phyloP scores from a whole-genome alignment of 768 basidiomycete species.

The Trametes maxima region DNA sequence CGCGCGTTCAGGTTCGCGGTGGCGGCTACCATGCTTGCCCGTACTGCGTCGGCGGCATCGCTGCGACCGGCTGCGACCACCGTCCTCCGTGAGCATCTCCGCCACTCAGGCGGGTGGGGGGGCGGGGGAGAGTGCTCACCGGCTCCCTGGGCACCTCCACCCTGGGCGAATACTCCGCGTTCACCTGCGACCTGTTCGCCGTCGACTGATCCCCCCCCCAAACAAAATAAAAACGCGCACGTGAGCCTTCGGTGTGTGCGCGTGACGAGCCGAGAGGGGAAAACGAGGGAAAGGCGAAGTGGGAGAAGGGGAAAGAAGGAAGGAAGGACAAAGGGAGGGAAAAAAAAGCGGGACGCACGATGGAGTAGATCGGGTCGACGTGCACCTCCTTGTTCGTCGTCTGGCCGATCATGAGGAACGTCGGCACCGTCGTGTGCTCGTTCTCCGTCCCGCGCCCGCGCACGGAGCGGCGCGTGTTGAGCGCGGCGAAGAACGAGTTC shows the following conservation, averaged over 20 bases:
- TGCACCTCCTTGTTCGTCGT: constrained; percentile 25
- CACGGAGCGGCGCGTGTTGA: constrained; percentile 61
- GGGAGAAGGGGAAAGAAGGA: too few species aligned
- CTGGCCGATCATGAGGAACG: constrained; percentile 35
- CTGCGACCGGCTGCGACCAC: constrained; percentile 1
- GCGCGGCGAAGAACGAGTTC: constrained; percentile 66
- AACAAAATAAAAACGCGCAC: too few species aligned
- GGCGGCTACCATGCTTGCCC: constrained; percentile 8
- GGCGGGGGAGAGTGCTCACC: background rate
- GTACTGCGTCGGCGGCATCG: constrained; percentile 12
- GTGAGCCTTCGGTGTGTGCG: too few species aligned
- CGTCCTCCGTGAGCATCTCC: background rate
- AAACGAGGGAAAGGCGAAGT: too few species aligned
- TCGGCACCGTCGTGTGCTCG: constrained; percentile 30
- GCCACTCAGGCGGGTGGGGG: background rate
- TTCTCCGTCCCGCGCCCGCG: constrained; percentile 58
- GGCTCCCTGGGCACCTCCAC: constrained; percentile 17
- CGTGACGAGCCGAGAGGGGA: too few species aligned
- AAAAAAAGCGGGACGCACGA: constrained; percentile 5
- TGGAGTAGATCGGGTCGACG: constrained; percentile 13
- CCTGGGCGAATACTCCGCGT: constrained; percentile 9
- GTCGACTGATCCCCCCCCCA: too few species aligned
- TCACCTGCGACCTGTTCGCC: background rate
- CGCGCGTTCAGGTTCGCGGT: background rate
- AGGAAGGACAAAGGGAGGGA: too few species aligned